Percentiles rank a stretch among this genome's conserved stretches.
These are phyloP conservation scores for Nakazawaea sp. DNA, from an alignment of 805 yeast species.

Conservation along the genomic window DNA sequence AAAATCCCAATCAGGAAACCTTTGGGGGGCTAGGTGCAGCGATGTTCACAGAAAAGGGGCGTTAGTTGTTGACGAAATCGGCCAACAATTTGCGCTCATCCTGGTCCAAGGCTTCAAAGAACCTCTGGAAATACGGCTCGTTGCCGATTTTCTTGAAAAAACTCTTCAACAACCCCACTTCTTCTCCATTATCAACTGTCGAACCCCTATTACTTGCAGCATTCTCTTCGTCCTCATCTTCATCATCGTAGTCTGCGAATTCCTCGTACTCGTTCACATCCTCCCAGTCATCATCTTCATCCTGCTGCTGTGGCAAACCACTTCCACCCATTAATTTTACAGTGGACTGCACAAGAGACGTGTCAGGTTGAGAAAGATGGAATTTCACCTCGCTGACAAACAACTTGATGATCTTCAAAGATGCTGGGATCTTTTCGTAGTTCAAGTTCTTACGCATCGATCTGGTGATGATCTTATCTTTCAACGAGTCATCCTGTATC, in stretches of 20 bases:
- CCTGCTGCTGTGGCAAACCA: constrained; percentile 35
- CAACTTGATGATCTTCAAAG: constrained; percentile 65
- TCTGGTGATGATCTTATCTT: constrained; percentile 60
- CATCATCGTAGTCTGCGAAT: constrained; percentile 34
- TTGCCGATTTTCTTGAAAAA: constrained; percentile 10
- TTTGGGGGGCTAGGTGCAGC: too few species aligned
- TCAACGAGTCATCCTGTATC: constrained; percentile 38
- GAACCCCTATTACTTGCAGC: not conserved
- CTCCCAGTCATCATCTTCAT: constrained; percentile 57
- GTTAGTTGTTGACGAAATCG: constrained; percentile 30
- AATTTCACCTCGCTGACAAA: constrained; percentile 62
- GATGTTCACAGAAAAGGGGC: too few species aligned
- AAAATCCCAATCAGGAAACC: too few species aligned
- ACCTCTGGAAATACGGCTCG: constrained; percentile 40
- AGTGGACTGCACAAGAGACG: constrained; percentile 19
- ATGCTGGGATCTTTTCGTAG: constrained; percentile 61
- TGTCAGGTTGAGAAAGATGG: constrained; percentile 48
- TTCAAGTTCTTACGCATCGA: constrained; percentile 66
- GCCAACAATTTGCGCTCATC: constrained; percentile 47
- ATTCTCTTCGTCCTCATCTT: constrained; percentile 21
- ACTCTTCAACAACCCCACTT: constrained; percentile 1
- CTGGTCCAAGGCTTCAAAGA: constrained; percentile 41
- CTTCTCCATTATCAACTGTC: constrained; percentile 12
- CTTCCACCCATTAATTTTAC: constrained; percentile 16
- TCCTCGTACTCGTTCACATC: constrained; percentile 53